Base-by-base conservation (phyloP, 306 rosid species). In the Rosa rugosa region DNA sequence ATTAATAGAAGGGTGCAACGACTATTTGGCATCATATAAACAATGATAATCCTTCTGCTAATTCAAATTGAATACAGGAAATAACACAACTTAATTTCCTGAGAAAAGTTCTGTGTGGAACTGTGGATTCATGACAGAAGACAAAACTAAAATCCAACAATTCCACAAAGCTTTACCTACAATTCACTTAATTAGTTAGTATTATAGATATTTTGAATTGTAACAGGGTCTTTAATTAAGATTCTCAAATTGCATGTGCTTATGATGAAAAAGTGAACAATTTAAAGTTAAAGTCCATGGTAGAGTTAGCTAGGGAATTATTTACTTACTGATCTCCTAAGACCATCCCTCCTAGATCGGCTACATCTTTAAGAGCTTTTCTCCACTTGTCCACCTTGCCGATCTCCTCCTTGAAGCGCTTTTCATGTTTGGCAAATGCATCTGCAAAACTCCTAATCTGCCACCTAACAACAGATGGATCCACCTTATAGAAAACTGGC, bases 291-390 rank as follows among this genome's bases (percentile, higher is more conserved):
- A 60, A 60, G 65, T 59, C 65, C 65, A 22, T 57, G 65, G 13
- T 59, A 59, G 65, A 22, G 31, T 18, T 3, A 22, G 27, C 1
- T n/a, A 8, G 31, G 31, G 2, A 59, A 1, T 22, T 2, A 59
- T 20, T 60, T 4, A 60, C 66, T 60, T 60, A 60, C 66, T 60
- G 40, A 60, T 60, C 66, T 60, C 66, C 66, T 13, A 67, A 17
- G 13, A 41, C 47, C 71, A 67, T 17, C 23, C 71, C 71, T 14
- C 25, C 12, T 1, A 67, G 71, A 17, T 38, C 71, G 3, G 66
- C 71, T 7, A 20, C 71, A 38, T 38, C 47, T 38, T 18, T 67
- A 2, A 67, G 71, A 36, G 71, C 22, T 38, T 18, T 13, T 66
- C 71, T 66, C 71, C 71, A 66, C 12, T 14, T 11, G 0, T 6